phyloP scores from a whole-genome alignment of 1,139 yeast genomes.

The Tardiomyces digboiensis region DNA sequence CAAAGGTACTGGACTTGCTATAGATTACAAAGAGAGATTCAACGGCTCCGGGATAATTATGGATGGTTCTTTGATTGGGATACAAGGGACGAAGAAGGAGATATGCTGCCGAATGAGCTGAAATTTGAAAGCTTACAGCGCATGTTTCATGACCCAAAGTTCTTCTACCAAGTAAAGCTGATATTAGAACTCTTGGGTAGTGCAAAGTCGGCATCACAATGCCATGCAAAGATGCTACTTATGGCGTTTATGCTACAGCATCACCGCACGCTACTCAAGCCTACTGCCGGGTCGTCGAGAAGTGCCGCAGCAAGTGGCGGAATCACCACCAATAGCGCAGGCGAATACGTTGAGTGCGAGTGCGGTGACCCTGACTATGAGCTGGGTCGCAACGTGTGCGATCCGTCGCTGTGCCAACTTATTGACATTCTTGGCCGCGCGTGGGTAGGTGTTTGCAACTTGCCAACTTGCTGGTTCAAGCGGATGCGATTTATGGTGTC shows the following conservation, averaged over 20 bases:
- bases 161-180: constrained; percentile 7
- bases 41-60: constrained; percentile 7
- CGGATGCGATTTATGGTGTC: constrained; percentile 15
- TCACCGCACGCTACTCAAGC: constrained; percentile 7
- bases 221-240: constrained; percentile 17
- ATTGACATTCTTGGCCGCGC: constrained; percentile 12
- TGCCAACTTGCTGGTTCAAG: constrained; percentile 11
- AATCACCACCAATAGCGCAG: background rate
- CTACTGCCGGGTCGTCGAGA: no score
- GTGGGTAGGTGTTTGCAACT: constrained; percentile 12
- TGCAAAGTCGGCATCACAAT: constrained; percentile 11
- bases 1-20: constrained; percentile 11
- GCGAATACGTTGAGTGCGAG: background rate
- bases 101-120: constrained; percentile 5
- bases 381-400: constrained; percentile 2
- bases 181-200: constrained; percentile 13
- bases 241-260: constrained; percentile 18
- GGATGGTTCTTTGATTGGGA: constrained; percentile 15
- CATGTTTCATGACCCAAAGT: constrained; percentile 8
- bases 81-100: background rate
- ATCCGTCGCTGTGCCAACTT: constrained; percentile 7
- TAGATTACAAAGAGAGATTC: constrained; percentile 8
- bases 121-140: constrained; percentile 6
- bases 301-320: no score
- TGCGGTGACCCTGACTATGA: background rate